phyloP scores from a whole-genome alignment of 129 eudicot species.

The Saposhnikovia divaricata region DNA sequence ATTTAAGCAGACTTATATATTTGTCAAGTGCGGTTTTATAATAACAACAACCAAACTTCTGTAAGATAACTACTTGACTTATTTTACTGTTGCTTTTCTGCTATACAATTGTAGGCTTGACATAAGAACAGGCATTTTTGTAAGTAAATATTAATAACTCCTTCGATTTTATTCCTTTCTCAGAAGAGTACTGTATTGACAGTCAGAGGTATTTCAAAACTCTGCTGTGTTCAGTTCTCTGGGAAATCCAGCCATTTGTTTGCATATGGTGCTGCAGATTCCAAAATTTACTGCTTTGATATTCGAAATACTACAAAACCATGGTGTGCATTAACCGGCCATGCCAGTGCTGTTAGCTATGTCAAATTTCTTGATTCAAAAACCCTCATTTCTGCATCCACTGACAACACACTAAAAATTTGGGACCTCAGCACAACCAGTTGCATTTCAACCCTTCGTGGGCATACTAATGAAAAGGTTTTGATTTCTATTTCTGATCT shows the following conservation, averaged over 20 bases:
- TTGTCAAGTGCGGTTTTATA: too few relatives aligned
- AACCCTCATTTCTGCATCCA: constrained; percentile 66
- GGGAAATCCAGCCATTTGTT: constrained; percentile 37
- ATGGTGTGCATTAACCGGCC: constrained; percentile 53
- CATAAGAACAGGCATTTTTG: background rate
- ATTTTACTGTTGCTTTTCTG: too few relatives aligned
- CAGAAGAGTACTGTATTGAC: constrained; percentile 35
- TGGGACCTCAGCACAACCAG: constrained; percentile 61
- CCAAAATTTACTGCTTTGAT: constrained; percentile 51
- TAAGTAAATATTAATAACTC: background rate
- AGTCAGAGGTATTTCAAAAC: constrained; percentile 31
- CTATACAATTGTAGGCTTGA: background rate
- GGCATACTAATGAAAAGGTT: constrained; percentile 69
- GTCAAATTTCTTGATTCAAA: constrained; percentile 48
- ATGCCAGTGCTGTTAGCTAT: constrained; percentile 51
- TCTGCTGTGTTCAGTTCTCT: constrained; percentile 69
- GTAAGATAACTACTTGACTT: too few relatives aligned
- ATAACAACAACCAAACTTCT: too few relatives aligned
- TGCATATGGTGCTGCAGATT: constrained; percentile 54
- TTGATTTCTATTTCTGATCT: background rate
- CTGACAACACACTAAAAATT: constrained; percentile 56
- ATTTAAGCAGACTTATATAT: too few relatives aligned
- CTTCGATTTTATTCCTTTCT: background rate
- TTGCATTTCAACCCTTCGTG: constrained; percentile 46
- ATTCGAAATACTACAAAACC: constrained; percentile 44